Base-by-base conservation (phyloP, 352 stramenopile genomes). In the Globisporangium iwayamae region DNA sequence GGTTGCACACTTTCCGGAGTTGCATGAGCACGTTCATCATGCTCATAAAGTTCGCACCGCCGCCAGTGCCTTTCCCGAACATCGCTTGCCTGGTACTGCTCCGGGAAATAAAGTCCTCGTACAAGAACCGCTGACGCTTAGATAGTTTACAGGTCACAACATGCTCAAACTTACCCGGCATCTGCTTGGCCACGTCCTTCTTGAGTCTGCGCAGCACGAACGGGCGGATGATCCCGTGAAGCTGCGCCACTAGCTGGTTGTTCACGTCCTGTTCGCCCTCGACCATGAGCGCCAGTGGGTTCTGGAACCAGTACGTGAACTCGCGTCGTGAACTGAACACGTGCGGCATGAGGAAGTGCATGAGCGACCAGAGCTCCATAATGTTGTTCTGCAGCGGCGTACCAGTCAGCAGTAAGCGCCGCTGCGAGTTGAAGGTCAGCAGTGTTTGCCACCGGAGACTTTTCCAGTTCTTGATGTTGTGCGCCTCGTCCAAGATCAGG, bases 21-120 rank as follows among this genome's bases (percentile, higher is more conserved):
- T 99, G 96, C 97, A 99, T 99, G 8, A 99, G 80, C 14, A 99
- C 95, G 64, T 98, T 99, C 97, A 99, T 99, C 96, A 99, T 99
- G 69, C 96, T 97, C 93, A 99, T 98, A 66, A 94, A 91, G 46
- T 93, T 93, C 20, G 70, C 82, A 2, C 80, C 71, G 6, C 94
- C 96, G 4, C 32, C 32, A 36, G 32, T 36, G 22, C 96, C 96
- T 43, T 91, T 90, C 9, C 84, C 83, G 28, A 66, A 67, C 67
- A 99, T 79, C n/a, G 93, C 91, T 32, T 91, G 83, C n/a, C 96
- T 78, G 0, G 96, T 99, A 43, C 82, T 95, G 58, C 90, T 98
- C 20, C 96, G 84, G 1, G 94, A 92, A 67, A 99, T 98, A 59
- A 99, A 99, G 62, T 99, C 97, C 76, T 99, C 97, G 68, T 99